Base-by-base conservation (phyloP, 1,139 yeast species). In the Scheffersomyces quercinus region DNA sequence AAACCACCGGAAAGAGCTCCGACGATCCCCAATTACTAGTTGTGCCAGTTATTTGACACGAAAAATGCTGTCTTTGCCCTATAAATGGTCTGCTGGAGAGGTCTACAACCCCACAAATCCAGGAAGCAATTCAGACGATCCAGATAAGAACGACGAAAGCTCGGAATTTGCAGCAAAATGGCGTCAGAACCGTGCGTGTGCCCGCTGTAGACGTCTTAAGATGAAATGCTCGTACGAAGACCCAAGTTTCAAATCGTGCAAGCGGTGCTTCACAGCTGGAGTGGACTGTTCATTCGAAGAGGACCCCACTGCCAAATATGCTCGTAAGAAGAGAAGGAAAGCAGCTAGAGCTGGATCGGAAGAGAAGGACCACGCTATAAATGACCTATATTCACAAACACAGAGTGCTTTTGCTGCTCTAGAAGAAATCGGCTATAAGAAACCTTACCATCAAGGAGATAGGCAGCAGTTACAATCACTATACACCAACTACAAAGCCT, bases 201-300 rank as follows among this genome's bases (percentile, higher is more conserved):
- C 82, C 5, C 59, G 84, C 43, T 80, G 85, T 51, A 77, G 79
- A 47, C 56, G 83, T 36, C 64, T 79, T 29, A 81, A 80, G 53
- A 75, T 77, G 70, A 70, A 79, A 48, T 81, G 85, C 55, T 71
- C 72, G 5, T 80, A 73, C 55, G 78, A 75, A 28, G 73, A 72
- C 46, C 82, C 82, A 1, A 53, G 58, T 9, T 68, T 62, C 46
- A 57, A 58, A 30, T 56, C 77, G 11, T 80, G 85, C 56, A 66
- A 65, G 29, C 54, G 83, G 43, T 80, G 85, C 53, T 65, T 60
- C 42, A 62, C 68, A 31, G 67, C 77, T 3, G 69, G 70, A 1
- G 66, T 76, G 9, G 64, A 62, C 39, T 80, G 84, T 51, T 74
- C 81, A 3, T 64, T 68, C 51, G 74, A 77, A 37, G 67, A 60